Base-by-base conservation (phyloP, 2,329 filamentous ascomycete species). In the Sporothrix luriei region DNA sequence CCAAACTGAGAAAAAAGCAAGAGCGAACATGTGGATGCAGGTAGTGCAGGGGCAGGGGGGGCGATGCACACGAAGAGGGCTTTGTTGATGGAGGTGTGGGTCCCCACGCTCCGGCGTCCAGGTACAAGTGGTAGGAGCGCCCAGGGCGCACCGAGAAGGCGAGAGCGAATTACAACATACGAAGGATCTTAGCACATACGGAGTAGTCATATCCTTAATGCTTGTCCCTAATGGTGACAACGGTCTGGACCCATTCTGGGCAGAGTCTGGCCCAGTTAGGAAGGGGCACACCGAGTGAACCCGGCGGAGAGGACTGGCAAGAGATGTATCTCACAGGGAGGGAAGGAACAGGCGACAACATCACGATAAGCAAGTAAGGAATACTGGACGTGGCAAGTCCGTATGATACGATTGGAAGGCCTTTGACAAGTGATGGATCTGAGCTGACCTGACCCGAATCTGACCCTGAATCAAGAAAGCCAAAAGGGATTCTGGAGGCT, bases 11-110 rank as follows among this genome's bases (percentile, higher is more conserved):
- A 26, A 38, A 43, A 61, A 61, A n/a, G 33, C n/a, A 61, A 61
- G 55, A 61, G 55, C 33, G n/a, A 49, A 49, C 7, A n/a, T 7
- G 57, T 43, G 24, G 33, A 33, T 33, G 33, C 33, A 33, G 33
- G 33, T 33, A 33, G 66, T 59, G 52, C 66, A 59, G 66, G 52
- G 52, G 46, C 21, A 33, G 24, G 24, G 48, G 66, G 67, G 55
- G 54, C 67, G 55, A 68, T 54, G 55, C 65, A 54, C 51, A 62
- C 38, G 40, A 62, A 43, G 40, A 51, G 9, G 51, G 26, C 43
- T 24, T 29, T 54, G 46, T 57, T 67, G 66, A 49, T 62, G 67
- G 67, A 29, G 55, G 46, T 26, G 67, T 68, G 67, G 67, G 48
- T 38, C 24, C 24, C 46, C 40, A 43, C 62, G 24, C 62, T 51